Percentiles rank a stretch among this genome's conserved stretches.
These are phyloP conservation scores for cucumber (Cucumis sativus) DNA, from an alignment of 306 rosid genomes.

Conservation along the genomic window DNA sequence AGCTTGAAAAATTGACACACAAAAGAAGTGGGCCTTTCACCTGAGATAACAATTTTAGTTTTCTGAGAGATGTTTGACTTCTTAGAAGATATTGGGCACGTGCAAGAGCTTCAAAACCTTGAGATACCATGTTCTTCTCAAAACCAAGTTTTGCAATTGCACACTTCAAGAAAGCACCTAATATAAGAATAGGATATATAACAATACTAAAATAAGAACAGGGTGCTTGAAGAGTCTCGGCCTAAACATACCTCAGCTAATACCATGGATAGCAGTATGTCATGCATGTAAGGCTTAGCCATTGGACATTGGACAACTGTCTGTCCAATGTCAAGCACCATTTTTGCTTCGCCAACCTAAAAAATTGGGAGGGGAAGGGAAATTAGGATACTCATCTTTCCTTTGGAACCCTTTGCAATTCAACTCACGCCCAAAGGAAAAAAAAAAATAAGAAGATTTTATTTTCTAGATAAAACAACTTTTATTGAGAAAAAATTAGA, in stretches of 20 bases:
- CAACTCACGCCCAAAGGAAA: neutral
- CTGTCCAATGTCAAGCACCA: constrained; percentile 64
- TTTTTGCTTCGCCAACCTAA: constrained; percentile 84
- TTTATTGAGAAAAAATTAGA: too few species aligned
- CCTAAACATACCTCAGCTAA: constrained; percentile 83
- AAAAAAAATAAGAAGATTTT: neutral
- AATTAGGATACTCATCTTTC: neutral
- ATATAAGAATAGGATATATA: constrained; percentile 48
- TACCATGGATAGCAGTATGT: constrained; percentile 85
- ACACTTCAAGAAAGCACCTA: constrained; percentile 92
- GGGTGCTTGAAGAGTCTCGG: constrained; percentile 18
- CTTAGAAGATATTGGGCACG: constrained; percentile 85
- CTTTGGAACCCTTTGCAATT: neutral
- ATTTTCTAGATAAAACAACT: too few species aligned
- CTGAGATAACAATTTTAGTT: constrained; percentile 63
- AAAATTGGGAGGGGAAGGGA: neutral
- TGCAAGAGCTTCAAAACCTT: constrained; percentile 98
- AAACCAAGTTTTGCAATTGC: constrained; percentile 78
- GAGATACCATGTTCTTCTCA: constrained; percentile 85
- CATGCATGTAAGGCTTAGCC: constrained; percentile 68
- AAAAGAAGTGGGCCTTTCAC: constrained; percentile 20
- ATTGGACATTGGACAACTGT: constrained; percentile 58
- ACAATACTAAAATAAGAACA: constrained; percentile 27
- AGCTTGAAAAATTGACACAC: neutral
- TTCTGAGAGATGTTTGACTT: constrained; percentile 68